A percentile compares a stretch with the other conserved stretches of the same genome.
Evolutionary conservation across 169 alveolate genomes (phyloP).

Genomic region (Eimeria sp.): DNA sequence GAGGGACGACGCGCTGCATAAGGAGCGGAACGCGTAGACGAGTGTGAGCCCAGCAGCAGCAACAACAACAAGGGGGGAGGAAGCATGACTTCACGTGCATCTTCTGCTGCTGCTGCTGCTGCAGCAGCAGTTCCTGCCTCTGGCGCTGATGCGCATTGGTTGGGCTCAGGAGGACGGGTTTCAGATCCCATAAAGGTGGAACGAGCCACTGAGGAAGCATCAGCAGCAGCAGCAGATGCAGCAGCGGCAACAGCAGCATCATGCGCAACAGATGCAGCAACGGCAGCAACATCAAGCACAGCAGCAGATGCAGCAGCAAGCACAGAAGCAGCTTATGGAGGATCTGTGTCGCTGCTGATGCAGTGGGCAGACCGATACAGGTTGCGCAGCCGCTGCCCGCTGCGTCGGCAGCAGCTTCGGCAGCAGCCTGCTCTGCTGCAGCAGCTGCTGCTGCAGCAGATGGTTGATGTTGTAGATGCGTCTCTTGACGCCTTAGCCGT

Average conservation of each 20-base stretch:
- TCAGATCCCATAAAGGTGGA: background rate
- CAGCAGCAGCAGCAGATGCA: too few species aligned
- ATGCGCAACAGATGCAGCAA: background rate
- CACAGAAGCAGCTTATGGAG: background rate
- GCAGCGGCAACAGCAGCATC: too few species aligned
- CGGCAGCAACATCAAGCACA: background rate
- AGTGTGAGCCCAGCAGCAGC: too few species aligned
- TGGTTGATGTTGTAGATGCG: conserved; percentile 18
- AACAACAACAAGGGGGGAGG: too few species aligned
- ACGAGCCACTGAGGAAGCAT: too few species aligned
- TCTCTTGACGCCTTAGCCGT: conserved; percentile 47
- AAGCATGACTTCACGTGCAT: background rate
- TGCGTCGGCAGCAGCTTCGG: conserved; percentile 36
- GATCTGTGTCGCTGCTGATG: background rate
- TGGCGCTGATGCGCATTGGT: background rate
- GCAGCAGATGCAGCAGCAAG: background rate
- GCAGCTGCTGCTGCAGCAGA: conserved; percentile 37
- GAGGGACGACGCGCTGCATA: too few species aligned
- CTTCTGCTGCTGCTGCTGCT: background rate
- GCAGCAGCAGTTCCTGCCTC: background rate
- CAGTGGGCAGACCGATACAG: conserved; percentile 21
- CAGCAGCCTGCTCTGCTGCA: background rate
- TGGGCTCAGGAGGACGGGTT: background rate
- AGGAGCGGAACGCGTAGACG: too few species aligned
- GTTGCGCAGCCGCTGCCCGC: conserved; percentile 36